A percentile compares a stretch with the other conserved stretches of the same genome.
Evolutionary conservation across 2,329 filamentous ascomycete genomes (phyloP).

Genomic region (Sphaerostilbella broomeana): DNA sequence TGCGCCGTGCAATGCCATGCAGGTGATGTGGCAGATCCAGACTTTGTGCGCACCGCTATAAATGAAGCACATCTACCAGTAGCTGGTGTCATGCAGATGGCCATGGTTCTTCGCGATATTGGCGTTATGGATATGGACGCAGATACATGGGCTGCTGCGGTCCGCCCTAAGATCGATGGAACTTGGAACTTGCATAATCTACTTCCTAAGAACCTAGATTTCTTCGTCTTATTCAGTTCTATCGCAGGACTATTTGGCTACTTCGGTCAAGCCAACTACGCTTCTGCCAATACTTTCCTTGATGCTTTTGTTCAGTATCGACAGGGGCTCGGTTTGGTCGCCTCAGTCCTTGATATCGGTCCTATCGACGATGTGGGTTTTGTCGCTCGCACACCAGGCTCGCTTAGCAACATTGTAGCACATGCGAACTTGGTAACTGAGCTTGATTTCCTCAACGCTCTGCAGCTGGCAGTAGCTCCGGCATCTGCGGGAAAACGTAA

Average conservation of each 20-base stretch:
- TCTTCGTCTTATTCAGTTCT: slow-evolving; percentile 32
- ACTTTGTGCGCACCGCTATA: slow-evolving; percentile 23
- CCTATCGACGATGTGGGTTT: slow-evolving; percentile 13
- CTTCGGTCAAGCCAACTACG: slow-evolving; percentile 33
- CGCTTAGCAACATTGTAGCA: not conserved
- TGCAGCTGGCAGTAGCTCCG: not conserved
- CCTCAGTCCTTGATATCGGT: slow-evolving; percentile 11
- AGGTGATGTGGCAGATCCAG: slow-evolving; percentile 26
- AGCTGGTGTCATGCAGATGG: slow-evolving; percentile 34
- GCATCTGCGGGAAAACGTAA: not conserved
- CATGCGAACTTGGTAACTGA: not conserved
- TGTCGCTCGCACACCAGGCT: not conserved
- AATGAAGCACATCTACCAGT: slow-evolving; percentile 23
- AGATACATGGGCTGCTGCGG: slow-evolving; percentile 22
- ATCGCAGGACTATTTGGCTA: slow-evolving; percentile 27
- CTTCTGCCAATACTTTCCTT: slow-evolving; percentile 35
- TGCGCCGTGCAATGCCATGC: slow-evolving; percentile 22
- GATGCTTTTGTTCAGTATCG: slow-evolving; percentile 33
- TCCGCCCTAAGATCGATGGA: slow-evolving; percentile 27
- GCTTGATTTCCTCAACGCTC: not conserved
- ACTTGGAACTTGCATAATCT: slow-evolving; percentile 29
- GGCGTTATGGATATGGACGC: slow-evolving; percentile 29
- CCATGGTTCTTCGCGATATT: slow-evolving; percentile 33
- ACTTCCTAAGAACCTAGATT: slow-evolving; percentile 20
- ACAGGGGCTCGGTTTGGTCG: slow-evolving; percentile 1